Evolutionary conservation across 345 rosid species (phyloP).

Genomic region (Punica granatum): DNA sequence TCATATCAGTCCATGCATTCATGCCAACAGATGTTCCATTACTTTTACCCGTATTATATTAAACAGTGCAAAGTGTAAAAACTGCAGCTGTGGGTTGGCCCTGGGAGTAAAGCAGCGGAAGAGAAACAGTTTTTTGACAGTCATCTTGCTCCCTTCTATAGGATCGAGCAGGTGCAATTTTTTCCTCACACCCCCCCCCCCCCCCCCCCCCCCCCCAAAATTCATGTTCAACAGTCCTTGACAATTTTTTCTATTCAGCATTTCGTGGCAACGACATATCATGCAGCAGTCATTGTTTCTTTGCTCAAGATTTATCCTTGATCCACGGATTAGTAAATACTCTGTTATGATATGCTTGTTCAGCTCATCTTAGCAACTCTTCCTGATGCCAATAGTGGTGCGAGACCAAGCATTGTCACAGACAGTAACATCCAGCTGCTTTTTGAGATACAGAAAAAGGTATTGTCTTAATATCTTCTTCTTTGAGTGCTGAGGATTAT

Average conservation of each 20-base stretch:
- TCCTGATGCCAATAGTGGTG: slow-evolving; percentile 49
- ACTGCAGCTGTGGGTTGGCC: slow-evolving; percentile 94
- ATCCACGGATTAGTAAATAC: background rate
- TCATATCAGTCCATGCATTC: too few species aligned
- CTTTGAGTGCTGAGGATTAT: background rate
- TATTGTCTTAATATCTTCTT: slow-evolving; percentile 18
- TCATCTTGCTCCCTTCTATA: slow-evolving; percentile 92
- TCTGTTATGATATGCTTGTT: background rate
- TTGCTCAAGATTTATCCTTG: background rate
- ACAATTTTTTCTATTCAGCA: background rate
- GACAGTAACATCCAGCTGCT: slow-evolving; percentile 81
- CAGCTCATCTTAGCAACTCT: slow-evolving; percentile 84
- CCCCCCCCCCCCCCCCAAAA: too few species aligned
- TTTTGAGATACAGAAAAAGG: slow-evolving; percentile 93
- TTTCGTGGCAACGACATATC: background rate
- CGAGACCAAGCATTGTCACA: slow-evolving; percentile 60
- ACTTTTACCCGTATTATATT: background rate
- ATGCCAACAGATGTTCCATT: too few species aligned
- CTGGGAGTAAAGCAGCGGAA: slow-evolving; percentile 80
- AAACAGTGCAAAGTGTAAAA: background rate
- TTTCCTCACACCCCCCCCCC: slow-evolving; percentile 2
- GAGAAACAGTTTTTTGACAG: slow-evolving; percentile 88
- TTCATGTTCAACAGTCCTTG: background rate
- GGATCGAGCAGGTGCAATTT: slow-evolving; percentile 83
- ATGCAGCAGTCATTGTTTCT: background rate